Base-by-base conservation (phyloP, 1,284 basidiomycete species). In the Cutaneotrichosporon cavernicola region DNA sequence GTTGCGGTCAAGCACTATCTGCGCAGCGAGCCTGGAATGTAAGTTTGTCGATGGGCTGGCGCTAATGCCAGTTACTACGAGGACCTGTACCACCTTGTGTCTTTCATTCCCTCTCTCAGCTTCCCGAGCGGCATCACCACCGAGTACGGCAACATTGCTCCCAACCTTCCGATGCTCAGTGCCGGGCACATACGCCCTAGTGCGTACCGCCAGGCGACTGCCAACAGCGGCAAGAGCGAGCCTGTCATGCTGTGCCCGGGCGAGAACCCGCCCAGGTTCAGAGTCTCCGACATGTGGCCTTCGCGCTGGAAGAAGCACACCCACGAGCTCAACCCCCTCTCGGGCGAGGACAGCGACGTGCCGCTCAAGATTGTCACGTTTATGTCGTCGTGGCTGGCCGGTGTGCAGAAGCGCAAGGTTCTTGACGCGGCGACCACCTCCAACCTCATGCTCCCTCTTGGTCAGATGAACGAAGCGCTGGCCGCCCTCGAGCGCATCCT, bases 281-380 rank as follows among this genome's bases (percentile, higher is more conserved):
- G 58, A 11, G 21, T 51, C 47, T 85, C 87, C 60, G 88, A 90
- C 70, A 68, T 88, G 4, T 90, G 88, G 79, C 88, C 88, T 2
- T 31, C 26, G 43, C 60, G 58, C 50, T 14, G n/a, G 1, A 22
- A 13, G 22, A 60, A 61, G 51, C 40, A 49, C n/a, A 57, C 40
- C 10, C 5, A 22, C 32, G 22, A 36, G 34, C 18, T 50, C n/a
- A 38, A 18, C 50, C 31, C 51, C 5, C 5, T 53, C 16, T 9
- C 49, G 3, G 50, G 47, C 32, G n/a, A 43, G 1, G 61, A 61
- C 50, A 55, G 60, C 31, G 64, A 65, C 49, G 60, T 68, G 11
- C 89, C 89, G 0, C 78, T 90, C 59, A 89, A 90, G 79, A 85
- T 90, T 61, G 87, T 86, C 9, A 78, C 90, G 64, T 90, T 90